phyloP scores from a whole-genome alignment of 139 green algal species.

The Chlamydomonas sp. region DNA sequence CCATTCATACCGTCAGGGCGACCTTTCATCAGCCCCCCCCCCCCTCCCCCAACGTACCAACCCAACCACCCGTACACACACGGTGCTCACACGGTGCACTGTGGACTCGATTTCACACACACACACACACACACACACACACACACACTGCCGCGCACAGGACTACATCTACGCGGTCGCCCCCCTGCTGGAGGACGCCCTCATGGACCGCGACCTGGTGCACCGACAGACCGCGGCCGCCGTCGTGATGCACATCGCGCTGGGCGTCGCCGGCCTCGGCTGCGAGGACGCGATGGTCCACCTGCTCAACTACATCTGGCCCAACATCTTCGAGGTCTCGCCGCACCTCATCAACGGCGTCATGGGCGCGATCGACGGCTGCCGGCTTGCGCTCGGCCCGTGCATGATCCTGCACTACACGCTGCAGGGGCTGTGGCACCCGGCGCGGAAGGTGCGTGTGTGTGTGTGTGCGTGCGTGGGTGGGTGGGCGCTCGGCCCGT shows the following conservation, averaged over 20 bases:
- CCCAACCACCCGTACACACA: not conserved
- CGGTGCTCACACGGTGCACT: not conserved
- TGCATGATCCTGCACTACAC: conserved; percentile 81
- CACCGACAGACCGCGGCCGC: conserved; percentile 91
- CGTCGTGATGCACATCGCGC: conserved; percentile 84
- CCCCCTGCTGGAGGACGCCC: conserved; percentile 90
- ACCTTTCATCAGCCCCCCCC: no score
- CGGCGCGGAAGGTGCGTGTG: no score
- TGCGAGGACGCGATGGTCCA: conserved; percentile 95
- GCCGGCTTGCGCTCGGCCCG: conserved; percentile 79
- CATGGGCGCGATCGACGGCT: conserved; percentile 85
- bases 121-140: no score
- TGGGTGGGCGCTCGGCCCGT: not conserved
- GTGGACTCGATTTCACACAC: not conserved
- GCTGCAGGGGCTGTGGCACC: conserved; percentile 60
- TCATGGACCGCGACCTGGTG: conserved; percentile 93
- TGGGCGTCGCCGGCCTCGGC: conserved; percentile 86
- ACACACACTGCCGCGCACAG: no score
- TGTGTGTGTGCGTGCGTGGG: no score
- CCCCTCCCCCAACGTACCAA: no score
- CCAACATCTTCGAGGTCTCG: conserved; percentile 96
- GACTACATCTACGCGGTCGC: conserved; percentile 98
- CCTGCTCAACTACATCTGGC: conserved; percentile 97
- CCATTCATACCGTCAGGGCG: no score
- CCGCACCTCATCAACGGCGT: conserved; percentile 93